phyloP scores from a whole-genome alignment of 1,284 basidiomycete genomes.

The Ustilago bromivora region DNA sequence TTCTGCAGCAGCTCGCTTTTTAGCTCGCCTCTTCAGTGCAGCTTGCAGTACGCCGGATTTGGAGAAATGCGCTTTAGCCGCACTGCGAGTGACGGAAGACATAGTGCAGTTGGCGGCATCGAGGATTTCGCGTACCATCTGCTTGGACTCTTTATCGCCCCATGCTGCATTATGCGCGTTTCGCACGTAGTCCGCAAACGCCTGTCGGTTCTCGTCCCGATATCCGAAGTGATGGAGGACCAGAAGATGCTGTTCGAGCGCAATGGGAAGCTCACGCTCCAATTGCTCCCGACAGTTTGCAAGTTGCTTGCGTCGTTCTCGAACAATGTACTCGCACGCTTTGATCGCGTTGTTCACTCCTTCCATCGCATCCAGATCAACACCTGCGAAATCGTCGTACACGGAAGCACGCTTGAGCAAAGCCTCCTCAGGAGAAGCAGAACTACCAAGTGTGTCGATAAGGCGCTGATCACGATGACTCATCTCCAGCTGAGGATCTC shows the following conservation, averaged over 20 bases:
- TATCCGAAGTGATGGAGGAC: slow-evolving; percentile 78
- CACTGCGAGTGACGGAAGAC: slow-evolving; percentile 22
- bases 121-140: slow-evolving; percentile 75
- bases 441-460: slow-evolving; percentile 86
- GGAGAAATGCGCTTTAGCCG: slow-evolving; percentile 32
- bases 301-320: slow-evolving; percentile 82
- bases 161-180: slow-evolving; percentile 74
- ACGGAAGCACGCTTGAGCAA: slow-evolving; percentile 69
- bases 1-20: slow-evolving; percentile 35
- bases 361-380: slow-evolving; percentile 43
- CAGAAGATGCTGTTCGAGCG: slow-evolving; percentile 72
- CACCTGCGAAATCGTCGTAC: slow-evolving; percentile 53
- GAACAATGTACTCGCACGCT: slow-evolving; percentile 89
- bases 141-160: slow-evolving; percentile 81
- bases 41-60: slow-evolving; percentile 33
- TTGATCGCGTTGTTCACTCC: slow-evolving; percentile 76
- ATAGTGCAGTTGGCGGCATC: slow-evolving; percentile 72
- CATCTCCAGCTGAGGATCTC: slow-evolving; percentile 48
- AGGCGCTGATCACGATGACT: slow-evolving; percentile 86
- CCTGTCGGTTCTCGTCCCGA: slow-evolving; percentile 77
- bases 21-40: slow-evolving; percentile 44
- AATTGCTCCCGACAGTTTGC: slow-evolving; percentile 83
- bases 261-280: slow-evolving; percentile 75
- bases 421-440: slow-evolving; percentile 74
- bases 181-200: slow-evolving; percentile 80